A percentile compares a stretch with the other conserved stretches of the same genome.
Evolutionary conservation across 164 flowering plant genomes (phyloP).

Genomic region (Sedum album): DNA sequence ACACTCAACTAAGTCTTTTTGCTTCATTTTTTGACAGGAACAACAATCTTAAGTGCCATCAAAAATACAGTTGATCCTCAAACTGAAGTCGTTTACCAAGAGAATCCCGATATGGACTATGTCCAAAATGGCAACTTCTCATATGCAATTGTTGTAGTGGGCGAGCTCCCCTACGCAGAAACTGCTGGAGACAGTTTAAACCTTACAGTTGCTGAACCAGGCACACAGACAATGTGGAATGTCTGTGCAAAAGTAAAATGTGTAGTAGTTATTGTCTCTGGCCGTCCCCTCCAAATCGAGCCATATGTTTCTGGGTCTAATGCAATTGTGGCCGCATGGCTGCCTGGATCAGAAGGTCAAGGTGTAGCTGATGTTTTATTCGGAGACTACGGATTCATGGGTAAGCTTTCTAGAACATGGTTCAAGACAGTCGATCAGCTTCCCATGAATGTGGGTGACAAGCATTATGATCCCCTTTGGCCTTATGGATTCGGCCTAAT

Average conservation of each 20-base stretch:
- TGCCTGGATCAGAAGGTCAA: constrained; percentile 30
- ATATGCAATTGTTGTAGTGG: constrained; percentile 36
- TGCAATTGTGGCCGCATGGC: constrained; percentile 29
- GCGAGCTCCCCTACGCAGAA: constrained; percentile 35
- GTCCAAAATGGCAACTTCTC: constrained; percentile 18
- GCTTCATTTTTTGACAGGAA: constrained; percentile 18
- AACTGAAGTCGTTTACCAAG: constrained; percentile 19
- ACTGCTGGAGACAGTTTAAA: constrained; percentile 24
- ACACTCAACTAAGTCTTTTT: neutral
- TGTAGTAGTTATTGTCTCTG: constrained; percentile 26
- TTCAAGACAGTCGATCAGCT: neutral
- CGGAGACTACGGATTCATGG: too few species aligned
- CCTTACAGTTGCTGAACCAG: constrained; percentile 17
- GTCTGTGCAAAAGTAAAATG: constrained; percentile 27
- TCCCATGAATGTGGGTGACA: neutral
- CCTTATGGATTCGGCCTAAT: neutral
- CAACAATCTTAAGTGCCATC: constrained; percentile 27
- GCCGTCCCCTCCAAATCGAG: constrained; percentile 29
- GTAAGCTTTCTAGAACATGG: neutral
- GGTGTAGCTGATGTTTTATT: neutral
- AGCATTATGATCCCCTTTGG: neutral
- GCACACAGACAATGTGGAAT: constrained; percentile 20
- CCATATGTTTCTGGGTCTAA: constrained; percentile 17
- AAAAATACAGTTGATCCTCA: constrained; percentile 19
- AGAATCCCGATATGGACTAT: constrained; percentile 18